Conservation (phyloP, 2,329 filamentous ascomycete species). For the Trematosphaeria pertusa region DNA sequence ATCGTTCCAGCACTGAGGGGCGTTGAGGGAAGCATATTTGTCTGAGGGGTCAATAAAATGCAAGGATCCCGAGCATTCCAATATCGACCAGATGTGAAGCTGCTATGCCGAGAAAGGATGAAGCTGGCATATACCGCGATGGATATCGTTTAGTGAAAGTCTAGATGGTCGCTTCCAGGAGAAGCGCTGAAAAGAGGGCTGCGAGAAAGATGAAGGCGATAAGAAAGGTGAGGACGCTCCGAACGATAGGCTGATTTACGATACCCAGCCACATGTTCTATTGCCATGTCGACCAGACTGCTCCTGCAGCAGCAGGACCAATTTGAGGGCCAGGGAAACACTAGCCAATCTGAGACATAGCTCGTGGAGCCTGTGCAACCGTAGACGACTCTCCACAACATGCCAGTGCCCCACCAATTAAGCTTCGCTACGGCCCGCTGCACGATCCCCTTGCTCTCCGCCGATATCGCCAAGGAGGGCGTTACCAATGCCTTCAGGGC, state of each 20-base stretch:
- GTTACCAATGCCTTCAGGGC: neutral
- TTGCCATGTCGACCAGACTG: too few relatives aligned
- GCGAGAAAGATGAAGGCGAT: too few relatives aligned
- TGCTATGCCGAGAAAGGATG: conserved; percentile 5
- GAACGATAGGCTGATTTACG: too few relatives aligned
- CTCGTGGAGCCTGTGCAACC: conserved; percentile 7
- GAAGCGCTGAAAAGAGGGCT: too few relatives aligned
- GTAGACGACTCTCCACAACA: neutral
- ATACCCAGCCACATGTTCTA: too few relatives aligned
- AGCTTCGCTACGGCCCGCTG: neutral
- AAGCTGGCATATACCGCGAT: conserved; percentile 4
- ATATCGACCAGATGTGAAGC: neutral
- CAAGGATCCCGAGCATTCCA: conserved; percentile 22
- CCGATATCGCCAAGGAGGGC: neutral
- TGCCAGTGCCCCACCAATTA: conserved; percentile 1
- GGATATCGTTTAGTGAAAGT: too few relatives aligned
- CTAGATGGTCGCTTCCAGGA: too few relatives aligned
- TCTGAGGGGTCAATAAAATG: conserved; percentile 14
- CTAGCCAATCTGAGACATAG: conserved; percentile 9
- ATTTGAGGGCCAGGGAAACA: too few relatives aligned
- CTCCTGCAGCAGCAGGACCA: too few relatives aligned
- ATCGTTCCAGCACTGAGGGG: too few relatives aligned
- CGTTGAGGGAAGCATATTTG: conserved; percentile 12
- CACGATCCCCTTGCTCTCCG: neutral
- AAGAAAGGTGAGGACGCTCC: too few relatives aligned